Evolutionary conservation across 352 stramenopile species (phyloP).

Genomic region (Pythium diclinum): DNA sequence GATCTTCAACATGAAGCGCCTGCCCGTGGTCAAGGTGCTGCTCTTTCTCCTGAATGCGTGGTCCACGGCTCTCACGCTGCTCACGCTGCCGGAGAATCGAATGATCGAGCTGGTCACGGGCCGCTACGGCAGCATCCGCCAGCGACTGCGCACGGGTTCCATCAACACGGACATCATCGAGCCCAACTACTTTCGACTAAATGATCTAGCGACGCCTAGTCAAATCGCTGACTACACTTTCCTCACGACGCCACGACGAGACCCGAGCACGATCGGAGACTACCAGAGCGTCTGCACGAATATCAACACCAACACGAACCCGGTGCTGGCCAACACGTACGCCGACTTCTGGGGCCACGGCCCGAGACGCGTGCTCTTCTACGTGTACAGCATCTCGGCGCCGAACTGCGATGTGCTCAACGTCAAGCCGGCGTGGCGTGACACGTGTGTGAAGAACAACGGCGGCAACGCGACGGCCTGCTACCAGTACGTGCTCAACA

Average conservation of each 20-base stretch:
- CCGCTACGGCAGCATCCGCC: slow-evolving; percentile 18
- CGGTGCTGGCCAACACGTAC: slow-evolving; percentile 24
- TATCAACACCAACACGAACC: slow-evolving; percentile 14
- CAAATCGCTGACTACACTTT: slow-evolving; percentile 25
- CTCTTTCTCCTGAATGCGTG: slow-evolving; percentile 6
- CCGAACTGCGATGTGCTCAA: slow-evolving; percentile 22
- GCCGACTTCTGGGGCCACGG: slow-evolving; percentile 34
- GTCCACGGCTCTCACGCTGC: slow-evolving; percentile 16
- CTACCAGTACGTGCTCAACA: slow-evolving; percentile 43
- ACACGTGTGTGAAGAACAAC: slow-evolving; percentile 32
- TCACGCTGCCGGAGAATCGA: slow-evolving; percentile 23
- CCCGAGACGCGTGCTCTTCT: slow-evolving; percentile 21
- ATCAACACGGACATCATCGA: slow-evolving; percentile 29
- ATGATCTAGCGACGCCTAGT: slow-evolving; percentile 26
- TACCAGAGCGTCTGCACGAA: slow-evolving; percentile 28
- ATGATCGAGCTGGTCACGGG: slow-evolving; percentile 8
- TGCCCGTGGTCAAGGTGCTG: slow-evolving; percentile 1
- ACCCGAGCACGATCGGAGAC: slow-evolving; percentile 19
- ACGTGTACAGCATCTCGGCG: slow-evolving; percentile 34
- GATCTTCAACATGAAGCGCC: not conserved
- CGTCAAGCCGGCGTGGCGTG: not conserved
- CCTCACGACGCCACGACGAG: slow-evolving; percentile 23
- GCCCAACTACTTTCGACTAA: not conserved
- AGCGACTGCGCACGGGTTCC: slow-evolving; percentile 9
- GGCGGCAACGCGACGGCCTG: slow-evolving; percentile 34